phyloP scores from a whole-genome alignment of 1,284 basidiomycete genomes.

The Wallemia mellicola region DNA sequence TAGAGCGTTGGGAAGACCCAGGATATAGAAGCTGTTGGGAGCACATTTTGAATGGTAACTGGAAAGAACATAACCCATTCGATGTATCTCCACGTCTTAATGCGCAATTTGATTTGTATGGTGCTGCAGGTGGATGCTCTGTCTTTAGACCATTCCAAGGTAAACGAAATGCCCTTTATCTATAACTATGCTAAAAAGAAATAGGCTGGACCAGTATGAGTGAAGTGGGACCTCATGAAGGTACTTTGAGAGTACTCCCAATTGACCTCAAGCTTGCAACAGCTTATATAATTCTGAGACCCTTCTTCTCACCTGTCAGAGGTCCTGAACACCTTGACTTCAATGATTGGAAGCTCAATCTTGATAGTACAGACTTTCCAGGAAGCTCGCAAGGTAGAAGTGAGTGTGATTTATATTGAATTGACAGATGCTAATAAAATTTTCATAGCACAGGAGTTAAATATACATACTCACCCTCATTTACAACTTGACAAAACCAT shows the following conservation, averaged over 20 bases:
- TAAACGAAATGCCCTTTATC: background rate
- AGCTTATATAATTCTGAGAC: slow-evolving; percentile 41
- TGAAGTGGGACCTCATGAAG: slow-evolving; percentile 30
- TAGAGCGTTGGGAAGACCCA: slow-evolving; percentile 50
- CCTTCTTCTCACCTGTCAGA: slow-evolving; percentile 29
- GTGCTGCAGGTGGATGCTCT: slow-evolving; percentile 29
- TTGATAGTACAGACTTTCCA: slow-evolving; percentile 29
- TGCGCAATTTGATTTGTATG: slow-evolving; percentile 30
- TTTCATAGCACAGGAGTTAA: slow-evolving; percentile 33
- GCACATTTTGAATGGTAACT: slow-evolving; percentile 27
- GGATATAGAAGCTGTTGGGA: slow-evolving; percentile 27
- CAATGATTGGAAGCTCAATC: slow-evolving; percentile 32
- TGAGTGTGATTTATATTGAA: background rate
- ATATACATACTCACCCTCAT: slow-evolving; percentile 34
- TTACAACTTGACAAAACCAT: slow-evolving; percentile 32
- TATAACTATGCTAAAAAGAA: background rate
- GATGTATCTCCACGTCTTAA: slow-evolving; percentile 23
- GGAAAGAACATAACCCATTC: slow-evolving; percentile 30
- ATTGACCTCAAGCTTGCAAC: slow-evolving; percentile 33
- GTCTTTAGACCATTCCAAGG: slow-evolving; percentile 52
- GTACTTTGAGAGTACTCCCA: slow-evolving; percentile 48
- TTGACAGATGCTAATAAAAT: slow-evolving; percentile 13
- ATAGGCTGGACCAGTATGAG: slow-evolving; percentile 30
- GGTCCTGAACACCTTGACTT: slow-evolving; percentile 18
- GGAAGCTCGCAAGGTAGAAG: slow-evolving; percentile 13